Percentiles rank a stretch among this genome's conserved stretches.
Evolutionary conservation across 2,329 filamentous ascomycete species (phyloP).

Genomic region (Xylaria sp.): DNA sequence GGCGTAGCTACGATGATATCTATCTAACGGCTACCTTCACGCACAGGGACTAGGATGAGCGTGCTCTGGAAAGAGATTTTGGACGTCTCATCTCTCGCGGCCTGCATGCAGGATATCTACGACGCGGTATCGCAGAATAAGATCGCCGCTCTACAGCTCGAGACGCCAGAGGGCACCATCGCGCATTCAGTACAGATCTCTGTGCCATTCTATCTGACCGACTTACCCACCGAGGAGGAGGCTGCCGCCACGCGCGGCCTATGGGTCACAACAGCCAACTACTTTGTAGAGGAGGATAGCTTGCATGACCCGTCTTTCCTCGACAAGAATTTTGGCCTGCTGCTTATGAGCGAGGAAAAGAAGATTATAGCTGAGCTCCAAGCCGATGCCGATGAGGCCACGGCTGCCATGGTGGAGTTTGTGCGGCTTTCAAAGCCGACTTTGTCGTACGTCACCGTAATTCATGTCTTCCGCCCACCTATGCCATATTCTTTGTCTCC

Average conservation of each 20-base stretch:
- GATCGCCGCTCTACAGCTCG: constrained; percentile 85
- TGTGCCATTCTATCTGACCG: constrained; percentile 75
- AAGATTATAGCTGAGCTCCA: constrained; percentile 79
- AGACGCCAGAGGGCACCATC: constrained; percentile 67
- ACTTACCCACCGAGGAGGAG: constrained; percentile 76
- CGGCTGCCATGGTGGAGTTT: constrained; percentile 82
- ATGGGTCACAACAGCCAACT: constrained; percentile 88
- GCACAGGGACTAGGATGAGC: constrained; percentile 67
- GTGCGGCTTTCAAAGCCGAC: constrained; percentile 78
- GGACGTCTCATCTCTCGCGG: constrained; percentile 79
- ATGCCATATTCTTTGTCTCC: not conserved
- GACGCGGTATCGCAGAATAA: constrained; percentile 83
- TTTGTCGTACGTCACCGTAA: constrained; percentile 61
- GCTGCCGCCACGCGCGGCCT: constrained; percentile 75
- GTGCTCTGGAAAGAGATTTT: constrained; percentile 77
- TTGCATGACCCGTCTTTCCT: constrained; percentile 74
- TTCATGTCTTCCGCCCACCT: not conserved
- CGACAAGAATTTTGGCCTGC: constrained; percentile 86
- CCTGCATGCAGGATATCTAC: constrained; percentile 84
- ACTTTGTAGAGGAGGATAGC: constrained; percentile 75
- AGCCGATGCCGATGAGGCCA: constrained; percentile 78
- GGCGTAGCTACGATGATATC: not conserved
- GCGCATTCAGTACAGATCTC: constrained; percentile 74
- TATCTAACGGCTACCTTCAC: constrained; percentile 27
- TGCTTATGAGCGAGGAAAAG: constrained; percentile 85